Conservation (phyloP, 306 rosid species). For the Amphicarpaea edgeworthii region DNA sequence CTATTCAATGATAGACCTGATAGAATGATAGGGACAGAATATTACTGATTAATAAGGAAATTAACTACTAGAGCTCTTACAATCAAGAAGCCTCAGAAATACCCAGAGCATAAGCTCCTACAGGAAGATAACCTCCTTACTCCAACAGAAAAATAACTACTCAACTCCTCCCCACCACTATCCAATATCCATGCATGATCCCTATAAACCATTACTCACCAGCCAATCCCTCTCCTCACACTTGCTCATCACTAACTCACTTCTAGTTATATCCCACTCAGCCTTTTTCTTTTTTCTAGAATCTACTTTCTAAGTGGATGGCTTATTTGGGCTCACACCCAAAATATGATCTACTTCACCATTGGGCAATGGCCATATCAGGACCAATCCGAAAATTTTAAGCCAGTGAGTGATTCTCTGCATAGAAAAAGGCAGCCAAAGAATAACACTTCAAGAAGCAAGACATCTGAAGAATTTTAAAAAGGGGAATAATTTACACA, state of each 20-base stretch:
- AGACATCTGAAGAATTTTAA: slow-evolving; percentile 37
- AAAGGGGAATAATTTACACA: slow-evolving; percentile 16
- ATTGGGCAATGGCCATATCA: background rate
- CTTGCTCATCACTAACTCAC: background rate
- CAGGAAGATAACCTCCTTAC: background rate
- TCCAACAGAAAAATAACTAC: background rate
- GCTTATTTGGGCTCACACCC: background rate
- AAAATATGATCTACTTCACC: slow-evolving; percentile 7
- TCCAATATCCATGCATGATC: background rate
- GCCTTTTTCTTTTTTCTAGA: slow-evolving; percentile 7
- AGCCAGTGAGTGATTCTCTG: slow-evolving; percentile 21
- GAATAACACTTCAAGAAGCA: slow-evolving; percentile 31
- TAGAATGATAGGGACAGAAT: background rate
- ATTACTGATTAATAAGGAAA: background rate
- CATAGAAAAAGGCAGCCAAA: slow-evolving; percentile 30
- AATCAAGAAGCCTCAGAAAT: background rate
- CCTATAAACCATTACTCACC: background rate
- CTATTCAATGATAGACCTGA: slow-evolving; percentile 21
- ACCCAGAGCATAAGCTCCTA: background rate
- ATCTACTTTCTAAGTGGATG: slow-evolving; percentile 6
- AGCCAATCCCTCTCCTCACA: slow-evolving; percentile 1
- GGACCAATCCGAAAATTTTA: slow-evolving; percentile 5
- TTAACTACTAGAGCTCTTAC: background rate
- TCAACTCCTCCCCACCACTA: background rate
- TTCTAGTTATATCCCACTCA: background rate